Conservation (phyloP, 2,329 filamentous ascomycete genomes). For the Rutstroemia sp. region DNA sequence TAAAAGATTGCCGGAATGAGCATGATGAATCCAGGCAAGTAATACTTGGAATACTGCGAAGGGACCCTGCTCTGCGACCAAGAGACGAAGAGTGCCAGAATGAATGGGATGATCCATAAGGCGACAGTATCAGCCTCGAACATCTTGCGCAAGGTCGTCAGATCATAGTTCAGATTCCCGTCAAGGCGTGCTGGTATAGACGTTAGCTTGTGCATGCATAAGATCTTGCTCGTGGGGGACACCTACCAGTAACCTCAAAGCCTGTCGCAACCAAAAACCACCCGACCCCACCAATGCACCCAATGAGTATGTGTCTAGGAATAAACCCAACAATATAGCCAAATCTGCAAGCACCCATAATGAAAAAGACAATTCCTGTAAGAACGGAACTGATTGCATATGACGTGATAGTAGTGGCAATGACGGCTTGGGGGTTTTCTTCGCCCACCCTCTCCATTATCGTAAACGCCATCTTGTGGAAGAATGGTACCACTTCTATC, state of each 20-base stretch:
- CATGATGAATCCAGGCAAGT: conserved; percentile 83
- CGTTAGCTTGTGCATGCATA: not conserved
- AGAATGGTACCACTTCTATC: conserved; percentile 98
- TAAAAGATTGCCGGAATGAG: conserved; percentile 71
- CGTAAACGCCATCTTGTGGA: conserved; percentile 93
- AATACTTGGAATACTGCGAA: conserved; percentile 79
- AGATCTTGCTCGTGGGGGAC: not conserved
- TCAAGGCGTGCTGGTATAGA: conserved; percentile 62
- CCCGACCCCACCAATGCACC: conserved; percentile 94
- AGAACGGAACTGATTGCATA: conserved; percentile 87
- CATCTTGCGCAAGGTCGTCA: conserved; percentile 68
- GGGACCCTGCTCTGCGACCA: conserved; percentile 67
- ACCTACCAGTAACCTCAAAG: conserved; percentile 62
- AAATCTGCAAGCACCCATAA: conserved; percentile 79
- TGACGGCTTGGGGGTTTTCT: conserved; percentile 74
- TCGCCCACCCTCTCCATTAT: conserved; percentile 74
- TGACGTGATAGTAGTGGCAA: conserved; percentile 88
- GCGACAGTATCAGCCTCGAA: conserved; percentile 65
- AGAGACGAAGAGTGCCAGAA: conserved; percentile 68
- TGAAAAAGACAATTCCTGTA: conserved; percentile 85
- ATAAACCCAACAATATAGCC: conserved; percentile 96
- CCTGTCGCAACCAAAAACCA: conserved; percentile 91
- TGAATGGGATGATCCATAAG: conserved; percentile 77
- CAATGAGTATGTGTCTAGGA: conserved; percentile 89
- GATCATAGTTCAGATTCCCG: conserved; percentile 74